phyloP scores from a whole-genome alignment of 177 flowering plant species.

The Tripterygium wilfordii region DNA sequence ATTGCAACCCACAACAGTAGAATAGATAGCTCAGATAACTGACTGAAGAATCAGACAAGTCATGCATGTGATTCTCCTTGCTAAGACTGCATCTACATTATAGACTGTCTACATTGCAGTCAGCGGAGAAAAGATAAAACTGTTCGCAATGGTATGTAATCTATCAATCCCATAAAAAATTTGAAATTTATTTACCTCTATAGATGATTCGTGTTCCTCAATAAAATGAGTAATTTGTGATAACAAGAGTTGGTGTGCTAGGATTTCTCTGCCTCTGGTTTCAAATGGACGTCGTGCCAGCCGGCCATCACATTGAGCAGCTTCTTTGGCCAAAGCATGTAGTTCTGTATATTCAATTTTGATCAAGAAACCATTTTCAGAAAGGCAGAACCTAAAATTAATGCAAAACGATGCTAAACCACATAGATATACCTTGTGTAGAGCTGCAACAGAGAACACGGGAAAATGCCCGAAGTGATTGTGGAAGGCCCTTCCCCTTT shows the following conservation, averaged over 20 bases:
- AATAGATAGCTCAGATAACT: no score
- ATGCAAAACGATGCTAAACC: no score
- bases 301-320: conserved; percentile 69
- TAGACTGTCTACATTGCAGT: no score
- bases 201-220: conserved; percentile 35
- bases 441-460: conserved; percentile 55
- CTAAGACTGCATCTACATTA: no score
- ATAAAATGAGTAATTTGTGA: conserved; percentile 31
- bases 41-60: no score
- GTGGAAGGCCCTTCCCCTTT: conserved; percentile 86
- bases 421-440: conserved; percentile 52
- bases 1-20: no score
- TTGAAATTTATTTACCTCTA: conserved; percentile 32
- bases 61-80: no score
- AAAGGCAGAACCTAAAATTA: not conserved
- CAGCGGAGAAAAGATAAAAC: no score
- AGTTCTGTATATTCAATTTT: conserved; percentile 49
- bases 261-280: conserved; percentile 38
- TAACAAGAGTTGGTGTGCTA: conserved; percentile 59
- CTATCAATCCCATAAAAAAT: no score
- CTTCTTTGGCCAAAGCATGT: conserved; percentile 50
- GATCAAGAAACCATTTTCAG: no score
- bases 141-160: no score
- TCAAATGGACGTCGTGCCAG: conserved; percentile 66
- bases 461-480: conserved; percentile 79